phyloP scores from a whole-genome alignment of 2,329 filamentous ascomycete species.

The Salinomyces thailandicus region DNA sequence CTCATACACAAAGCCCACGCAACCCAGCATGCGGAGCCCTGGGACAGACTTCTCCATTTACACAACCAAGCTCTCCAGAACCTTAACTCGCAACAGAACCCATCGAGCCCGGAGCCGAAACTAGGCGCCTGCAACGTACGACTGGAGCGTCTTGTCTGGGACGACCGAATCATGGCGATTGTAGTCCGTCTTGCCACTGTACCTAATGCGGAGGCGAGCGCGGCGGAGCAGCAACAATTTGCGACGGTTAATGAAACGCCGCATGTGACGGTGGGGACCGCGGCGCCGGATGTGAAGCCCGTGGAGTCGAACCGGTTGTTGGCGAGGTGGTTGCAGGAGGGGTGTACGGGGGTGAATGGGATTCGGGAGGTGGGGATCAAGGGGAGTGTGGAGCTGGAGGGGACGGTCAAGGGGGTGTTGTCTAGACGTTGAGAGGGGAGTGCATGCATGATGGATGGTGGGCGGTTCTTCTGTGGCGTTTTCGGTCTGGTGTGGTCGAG shows the following conservation, averaged over 20 bases:
- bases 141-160: slow-evolving; percentile 63
- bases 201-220: slow-evolving; percentile 20
- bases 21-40: slow-evolving; percentile 55
- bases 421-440: slow-evolving; percentile 8
- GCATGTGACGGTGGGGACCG: slow-evolving; percentile 85
- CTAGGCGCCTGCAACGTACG: slow-evolving; percentile 56
- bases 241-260: slow-evolving; percentile 66
- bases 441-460: too few species aligned
- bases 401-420: slow-evolving; percentile 43
- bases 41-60: slow-evolving; percentile 60
- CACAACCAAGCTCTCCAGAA: slow-evolving; percentile 34
- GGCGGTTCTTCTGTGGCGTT: too few species aligned
- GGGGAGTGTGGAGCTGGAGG: slow-evolving; percentile 46
- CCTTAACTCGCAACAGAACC: slow-evolving; percentile 27
- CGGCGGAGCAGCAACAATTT: slow-evolving; percentile 22
- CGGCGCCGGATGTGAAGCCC: slow-evolving; percentile 64
- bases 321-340: slow-evolving; percentile 58
- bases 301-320: slow-evolving; percentile 88
- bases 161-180: slow-evolving; percentile 81
- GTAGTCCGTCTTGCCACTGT: slow-evolving; percentile 55
- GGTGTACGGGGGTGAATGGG: slow-evolving; percentile 41
- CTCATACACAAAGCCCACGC: slow-evolving; percentile 69
- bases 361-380: slow-evolving; percentile 46
- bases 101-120: slow-evolving; percentile 36
- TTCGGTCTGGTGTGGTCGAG: too few species aligned